Evolutionary conservation across 2,329 filamentous ascomycete species (phyloP).

Genomic region (Xylogone sp.): DNA sequence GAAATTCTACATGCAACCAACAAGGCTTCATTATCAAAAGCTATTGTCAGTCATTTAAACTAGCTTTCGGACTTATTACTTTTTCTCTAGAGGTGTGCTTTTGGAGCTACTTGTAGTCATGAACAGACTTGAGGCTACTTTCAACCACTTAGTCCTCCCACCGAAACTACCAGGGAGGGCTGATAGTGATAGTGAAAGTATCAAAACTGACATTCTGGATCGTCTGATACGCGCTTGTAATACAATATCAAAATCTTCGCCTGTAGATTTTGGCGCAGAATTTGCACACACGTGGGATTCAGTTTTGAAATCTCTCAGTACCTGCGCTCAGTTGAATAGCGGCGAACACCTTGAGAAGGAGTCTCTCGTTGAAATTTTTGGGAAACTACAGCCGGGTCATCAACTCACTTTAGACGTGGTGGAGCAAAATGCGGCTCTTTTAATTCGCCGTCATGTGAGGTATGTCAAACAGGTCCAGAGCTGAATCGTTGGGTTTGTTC

Average conservation of each 20-base stretch:
- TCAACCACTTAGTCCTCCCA: slow-evolving; percentile 42
- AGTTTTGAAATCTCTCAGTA: slow-evolving; percentile 12
- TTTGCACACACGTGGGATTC: slow-evolving; percentile 13
- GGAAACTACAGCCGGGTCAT: slow-evolving; percentile 19
- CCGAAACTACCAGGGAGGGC: slow-evolving; percentile 32
- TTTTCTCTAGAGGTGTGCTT: too few species aligned
- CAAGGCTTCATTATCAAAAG: too few species aligned
- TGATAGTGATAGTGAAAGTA: slow-evolving; percentile 26
- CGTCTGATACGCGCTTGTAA: slow-evolving; percentile 20
- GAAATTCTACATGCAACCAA: too few species aligned
- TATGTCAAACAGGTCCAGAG: slow-evolving; percentile 19
- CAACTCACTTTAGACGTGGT: slow-evolving; percentile 39
- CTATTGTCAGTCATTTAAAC: too few species aligned
- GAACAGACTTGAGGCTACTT: slow-evolving; percentile 19
- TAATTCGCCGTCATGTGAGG: slow-evolving; percentile 32
- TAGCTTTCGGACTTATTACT: too few species aligned
- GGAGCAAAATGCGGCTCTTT: slow-evolving; percentile 44
- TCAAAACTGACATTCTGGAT: slow-evolving; percentile 24
- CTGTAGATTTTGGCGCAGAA: slow-evolving; percentile 8
- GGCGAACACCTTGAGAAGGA: slow-evolving; percentile 17
- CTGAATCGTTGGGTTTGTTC: slow-evolving; percentile 5
- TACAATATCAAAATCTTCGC: slow-evolving; percentile 7
- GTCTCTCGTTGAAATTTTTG: slow-evolving; percentile 24
- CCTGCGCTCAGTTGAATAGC: slow-evolving; percentile 15
- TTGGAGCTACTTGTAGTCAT: too few species aligned